phyloP scores from a whole-genome alignment of 2,329 filamentous ascomycete genomes.

The Cryphonectria nitschkei region DNA sequence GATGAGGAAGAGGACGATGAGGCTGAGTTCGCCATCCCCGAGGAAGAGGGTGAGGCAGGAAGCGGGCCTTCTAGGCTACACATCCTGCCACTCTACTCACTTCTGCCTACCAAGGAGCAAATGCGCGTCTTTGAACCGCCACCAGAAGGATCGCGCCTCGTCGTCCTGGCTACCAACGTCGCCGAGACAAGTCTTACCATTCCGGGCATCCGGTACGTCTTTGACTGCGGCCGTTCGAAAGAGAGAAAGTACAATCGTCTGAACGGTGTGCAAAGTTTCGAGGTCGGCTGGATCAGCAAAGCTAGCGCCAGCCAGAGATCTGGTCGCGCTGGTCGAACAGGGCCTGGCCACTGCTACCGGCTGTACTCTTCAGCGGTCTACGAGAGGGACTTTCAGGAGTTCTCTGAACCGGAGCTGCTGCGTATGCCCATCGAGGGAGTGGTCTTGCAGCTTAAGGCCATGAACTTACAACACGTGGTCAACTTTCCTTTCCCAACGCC shows the following conservation, averaged over 20 bases:
- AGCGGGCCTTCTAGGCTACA: slow-evolving; percentile 76
- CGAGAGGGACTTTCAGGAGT: slow-evolving; percentile 84
- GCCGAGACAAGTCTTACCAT: slow-evolving; percentile 98
- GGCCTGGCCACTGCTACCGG: slow-evolving; percentile 92
- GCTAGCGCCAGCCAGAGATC: slow-evolving; percentile 90
- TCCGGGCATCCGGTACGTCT: slow-evolving; percentile 91
- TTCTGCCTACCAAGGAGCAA: slow-evolving; percentile 88
- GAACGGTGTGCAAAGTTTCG: slow-evolving; percentile 93
- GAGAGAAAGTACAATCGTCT: slow-evolving; percentile 86
- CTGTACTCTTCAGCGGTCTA: slow-evolving; percentile 94
- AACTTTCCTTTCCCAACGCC: slow-evolving; percentile 97
- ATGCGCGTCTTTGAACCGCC: slow-evolving; percentile 85
- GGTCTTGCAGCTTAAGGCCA: slow-evolving; percentile 90
- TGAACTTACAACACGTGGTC: slow-evolving; percentile 86
- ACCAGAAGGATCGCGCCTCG: slow-evolving; percentile 79
- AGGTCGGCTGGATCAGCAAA: slow-evolving; percentile 96
- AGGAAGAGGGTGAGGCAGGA: slow-evolving; percentile 63
- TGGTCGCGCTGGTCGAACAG: slow-evolving; percentile 93
- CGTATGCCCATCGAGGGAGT: slow-evolving; percentile 92
- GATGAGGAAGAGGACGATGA: slow-evolving; percentile 63
- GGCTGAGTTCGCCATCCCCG: slow-evolving; percentile 70
- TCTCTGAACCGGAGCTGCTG: slow-evolving; percentile 85
- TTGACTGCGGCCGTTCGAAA: slow-evolving; percentile 91
- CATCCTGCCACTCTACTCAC: slow-evolving; percentile 90
- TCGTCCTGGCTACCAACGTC: slow-evolving; percentile 93